Base-by-base conservation (phyloP, 805 yeast genomes). In the Schwanniomyces sp. region DNA sequence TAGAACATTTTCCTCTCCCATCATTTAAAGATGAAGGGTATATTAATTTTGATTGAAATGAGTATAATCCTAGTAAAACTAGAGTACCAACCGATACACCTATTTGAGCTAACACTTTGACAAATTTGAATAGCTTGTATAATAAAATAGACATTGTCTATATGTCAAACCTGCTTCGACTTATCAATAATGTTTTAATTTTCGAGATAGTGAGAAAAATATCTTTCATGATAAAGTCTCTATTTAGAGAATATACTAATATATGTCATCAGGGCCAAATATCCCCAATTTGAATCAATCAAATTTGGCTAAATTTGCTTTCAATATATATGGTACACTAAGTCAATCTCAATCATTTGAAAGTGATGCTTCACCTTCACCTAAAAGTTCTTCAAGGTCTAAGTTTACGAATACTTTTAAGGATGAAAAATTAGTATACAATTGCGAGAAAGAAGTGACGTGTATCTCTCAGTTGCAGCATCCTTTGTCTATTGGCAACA, bases 11-110 rank as follows among this genome's bases (percentile, higher is more conserved):
- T 53, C 79, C 72, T 78, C 79, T 73, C 3, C 92, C 96, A 45
- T 84, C 86, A 51, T 91, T 90, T 42, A 90, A 74, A 52, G 79
- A 74, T 2, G 96, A 80, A 1, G 98, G 97, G 61, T 92, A 92
- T n/a, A 92, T 84, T 43, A 94, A 62, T 34, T 72, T 70, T 44
- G 74, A 70, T 62, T 91, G 96, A 61, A 69, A 82, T 11, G 74
- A 59, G 64, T 87, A 87, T 18, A 87, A 62, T 1, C 82, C 82
- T 4, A 74, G 56, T 21, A 85, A 64, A 4, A 75, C 75, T 5
- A 76, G 57, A 0, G 75, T 64, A 0, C 81, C 74, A 4, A 78
- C 26, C 0, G 81, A 62, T 2, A 75, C 58, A 7, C 79, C 75
- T 2, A 82, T 67, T 44, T 66, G 64, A n/a, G 66, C 64, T 41